Conservation (phyloP, 140 eudicot species). For the Cichorium intybus region DNA sequence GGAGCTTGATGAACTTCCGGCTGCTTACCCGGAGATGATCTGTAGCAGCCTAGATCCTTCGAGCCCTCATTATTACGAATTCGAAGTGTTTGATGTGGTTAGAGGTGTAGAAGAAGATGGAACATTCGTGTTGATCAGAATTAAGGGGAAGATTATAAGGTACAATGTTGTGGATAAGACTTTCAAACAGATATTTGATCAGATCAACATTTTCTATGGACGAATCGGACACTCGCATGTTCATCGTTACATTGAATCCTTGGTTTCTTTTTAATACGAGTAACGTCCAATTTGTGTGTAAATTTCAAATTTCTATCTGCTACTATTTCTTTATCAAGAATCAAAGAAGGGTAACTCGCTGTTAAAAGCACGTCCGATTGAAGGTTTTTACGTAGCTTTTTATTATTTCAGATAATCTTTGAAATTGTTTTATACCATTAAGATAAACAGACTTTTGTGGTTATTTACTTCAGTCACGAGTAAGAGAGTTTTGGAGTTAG, state of each 20-base stretch:
- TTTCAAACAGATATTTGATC: conserved; percentile 15
- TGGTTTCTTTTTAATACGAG: neutral
- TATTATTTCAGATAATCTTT: too few relatives aligned
- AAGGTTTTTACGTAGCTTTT: too few relatives aligned
- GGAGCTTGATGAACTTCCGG: conserved; percentile 10
- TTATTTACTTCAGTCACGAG: too few relatives aligned
- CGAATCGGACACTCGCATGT: neutral
- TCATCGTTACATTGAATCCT: neutral
- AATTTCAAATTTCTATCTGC: too few relatives aligned
- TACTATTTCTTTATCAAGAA: too few relatives aligned
- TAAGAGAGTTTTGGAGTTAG: too few relatives aligned
- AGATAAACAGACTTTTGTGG: too few relatives aligned
- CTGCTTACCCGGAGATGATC: conserved; percentile 11
- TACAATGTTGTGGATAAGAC: conserved; percentile 5
- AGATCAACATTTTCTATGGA: neutral
- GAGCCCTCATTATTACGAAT: neutral
- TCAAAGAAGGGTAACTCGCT: too few relatives aligned
- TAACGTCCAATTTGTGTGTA: too few relatives aligned
- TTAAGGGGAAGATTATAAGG: conserved; percentile 1
- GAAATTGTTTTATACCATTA: too few relatives aligned
- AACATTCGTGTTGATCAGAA: conserved; percentile 15
- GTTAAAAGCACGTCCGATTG: too few relatives aligned
- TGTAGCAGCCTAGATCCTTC: neutral
- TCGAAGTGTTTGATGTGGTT: conserved; percentile 6
- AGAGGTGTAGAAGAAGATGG: conserved; percentile 16